Evolutionary conservation across 176 grass and related monocot genomes (phyloP).

Genomic region (Saccharum officinarum): DNA sequence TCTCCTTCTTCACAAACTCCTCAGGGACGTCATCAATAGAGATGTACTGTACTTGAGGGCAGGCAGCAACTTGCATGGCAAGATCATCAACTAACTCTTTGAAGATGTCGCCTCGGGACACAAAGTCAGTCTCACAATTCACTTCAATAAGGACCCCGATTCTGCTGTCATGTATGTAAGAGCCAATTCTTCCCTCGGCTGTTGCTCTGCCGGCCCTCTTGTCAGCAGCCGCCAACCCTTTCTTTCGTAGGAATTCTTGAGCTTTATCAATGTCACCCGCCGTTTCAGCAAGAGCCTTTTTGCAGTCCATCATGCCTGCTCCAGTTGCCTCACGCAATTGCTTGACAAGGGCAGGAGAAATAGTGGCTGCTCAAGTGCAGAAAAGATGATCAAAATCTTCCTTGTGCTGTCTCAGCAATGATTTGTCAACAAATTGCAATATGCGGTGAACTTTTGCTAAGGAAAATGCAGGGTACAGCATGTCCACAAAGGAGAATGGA

Average conservation of each 20-base stretch:
- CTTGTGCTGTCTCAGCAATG: constrained; percentile 28
- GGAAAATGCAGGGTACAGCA: not conserved
- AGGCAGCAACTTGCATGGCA: constrained; percentile 96
- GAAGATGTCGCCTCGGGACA: constrained; percentile 90
- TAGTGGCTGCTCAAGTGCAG: constrained; percentile 62
- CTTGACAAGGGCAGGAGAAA: constrained; percentile 88
- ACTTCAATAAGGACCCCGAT: constrained; percentile 72
- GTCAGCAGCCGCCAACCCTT: constrained; percentile 90
- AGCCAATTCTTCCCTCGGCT: constrained; percentile 89
- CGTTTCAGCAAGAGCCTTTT: constrained; percentile 85
- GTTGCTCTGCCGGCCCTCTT: constrained; percentile 90
- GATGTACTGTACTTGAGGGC: constrained; percentile 84
- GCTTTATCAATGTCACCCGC: constrained; percentile 10
- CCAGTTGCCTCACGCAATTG: constrained; percentile 96
- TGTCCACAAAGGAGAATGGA: not conserved
- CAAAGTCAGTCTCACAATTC: constrained; percentile 99
- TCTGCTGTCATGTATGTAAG: not conserved
- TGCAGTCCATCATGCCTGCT: constrained; percentile 99
- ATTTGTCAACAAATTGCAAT: constrained; percentile 31
- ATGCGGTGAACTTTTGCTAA: constrained; percentile 1
- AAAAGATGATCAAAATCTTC: constrained; percentile 46
- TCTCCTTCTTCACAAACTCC: constrained; percentile 81
- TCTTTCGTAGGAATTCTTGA: constrained; percentile 87
- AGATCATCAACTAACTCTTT: constrained; percentile 93
- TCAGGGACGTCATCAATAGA: constrained; percentile 89